Conservation (phyloP, 441 rosid genomes). For the Populus hybrid region DNA sequence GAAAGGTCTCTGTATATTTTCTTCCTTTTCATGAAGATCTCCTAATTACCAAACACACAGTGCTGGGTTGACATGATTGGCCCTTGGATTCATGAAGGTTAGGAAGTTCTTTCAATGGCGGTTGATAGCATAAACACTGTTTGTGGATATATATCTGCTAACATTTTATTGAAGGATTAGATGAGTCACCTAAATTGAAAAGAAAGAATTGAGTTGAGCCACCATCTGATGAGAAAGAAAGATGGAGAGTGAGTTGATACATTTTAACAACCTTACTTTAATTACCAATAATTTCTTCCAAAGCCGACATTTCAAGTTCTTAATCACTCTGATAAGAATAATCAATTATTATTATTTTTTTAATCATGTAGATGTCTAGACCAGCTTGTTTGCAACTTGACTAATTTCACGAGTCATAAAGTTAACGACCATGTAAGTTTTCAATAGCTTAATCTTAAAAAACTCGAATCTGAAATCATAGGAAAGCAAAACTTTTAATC, state of each 20-base stretch:
- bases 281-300: background rate
- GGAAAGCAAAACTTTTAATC: too few species aligned
- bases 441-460: too few species aligned
- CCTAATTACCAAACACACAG: background rate
- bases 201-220: slow-evolving; percentile 13
- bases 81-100: background rate
- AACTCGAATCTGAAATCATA: too few species aligned
- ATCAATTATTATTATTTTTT: too few species aligned
- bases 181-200: slow-evolving; percentile 16
- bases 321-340: background rate
- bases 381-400: too few species aligned
- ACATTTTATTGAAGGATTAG: slow-evolving; percentile 10
- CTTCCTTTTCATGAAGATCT: background rate
- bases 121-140: background rate
- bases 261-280: background rate
- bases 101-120: slow-evolving; percentile 9
- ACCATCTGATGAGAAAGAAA: slow-evolving; percentile 1
- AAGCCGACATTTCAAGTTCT: too few species aligned
- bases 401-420: too few species aligned
- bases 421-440: too few species aligned
- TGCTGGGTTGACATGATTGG: background rate
- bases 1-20: too few species aligned
- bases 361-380: too few species aligned
- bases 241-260: background rate
- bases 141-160: background rate